Evolutionary conservation across 495 filamentous ascomycete genomes (phyloP).

Genomic region (Lasiosphaeria ovina): DNA sequence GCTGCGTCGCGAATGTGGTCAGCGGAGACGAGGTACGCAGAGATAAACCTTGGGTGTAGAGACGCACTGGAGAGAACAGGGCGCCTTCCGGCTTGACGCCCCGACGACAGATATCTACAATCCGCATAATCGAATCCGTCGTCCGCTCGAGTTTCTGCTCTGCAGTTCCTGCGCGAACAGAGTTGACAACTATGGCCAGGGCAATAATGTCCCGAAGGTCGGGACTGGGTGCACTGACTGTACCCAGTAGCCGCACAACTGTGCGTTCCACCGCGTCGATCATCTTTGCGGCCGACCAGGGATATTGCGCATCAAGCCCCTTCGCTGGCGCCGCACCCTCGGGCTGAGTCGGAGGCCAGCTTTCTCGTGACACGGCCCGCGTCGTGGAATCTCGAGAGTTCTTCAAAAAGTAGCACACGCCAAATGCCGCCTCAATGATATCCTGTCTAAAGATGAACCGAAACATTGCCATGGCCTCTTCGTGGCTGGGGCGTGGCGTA

Average conservation of each 20-base stretch:
- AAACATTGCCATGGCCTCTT: slow-evolving; percentile 35
- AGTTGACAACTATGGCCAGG: slow-evolving; percentile 25
- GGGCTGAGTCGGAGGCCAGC: slow-evolving; percentile 4
- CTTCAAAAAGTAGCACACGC: slow-evolving; percentile 40
- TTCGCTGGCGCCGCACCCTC: slow-evolving; percentile 17
- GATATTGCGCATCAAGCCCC: slow-evolving; percentile 23
- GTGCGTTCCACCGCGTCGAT: slow-evolving; percentile 30
- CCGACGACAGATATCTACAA: background rate
- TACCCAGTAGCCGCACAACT: slow-evolving; percentile 27
- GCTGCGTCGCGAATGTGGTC: no score
- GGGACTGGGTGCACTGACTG: slow-evolving; percentile 29
- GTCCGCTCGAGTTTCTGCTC: slow-evolving; percentile 4
- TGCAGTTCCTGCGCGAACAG: background rate
- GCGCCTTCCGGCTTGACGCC: background rate
- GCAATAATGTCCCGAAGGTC: slow-evolving; percentile 36
- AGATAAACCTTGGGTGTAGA: no score
- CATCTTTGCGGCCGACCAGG: slow-evolving; percentile 31
- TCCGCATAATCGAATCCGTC: background rate
- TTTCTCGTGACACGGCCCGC: background rate
- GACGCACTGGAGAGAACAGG: background rate
- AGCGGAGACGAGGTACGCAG: no score
- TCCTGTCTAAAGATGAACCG: slow-evolving; percentile 35
- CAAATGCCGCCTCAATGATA: slow-evolving; percentile 36
- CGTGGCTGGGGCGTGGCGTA: slow-evolving; percentile 26
- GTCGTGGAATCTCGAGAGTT: slow-evolving; percentile 14